phyloP scores from a whole-genome alignment of 768 basidiomycete species.

The Tylopilus rubrobrunneus region DNA sequence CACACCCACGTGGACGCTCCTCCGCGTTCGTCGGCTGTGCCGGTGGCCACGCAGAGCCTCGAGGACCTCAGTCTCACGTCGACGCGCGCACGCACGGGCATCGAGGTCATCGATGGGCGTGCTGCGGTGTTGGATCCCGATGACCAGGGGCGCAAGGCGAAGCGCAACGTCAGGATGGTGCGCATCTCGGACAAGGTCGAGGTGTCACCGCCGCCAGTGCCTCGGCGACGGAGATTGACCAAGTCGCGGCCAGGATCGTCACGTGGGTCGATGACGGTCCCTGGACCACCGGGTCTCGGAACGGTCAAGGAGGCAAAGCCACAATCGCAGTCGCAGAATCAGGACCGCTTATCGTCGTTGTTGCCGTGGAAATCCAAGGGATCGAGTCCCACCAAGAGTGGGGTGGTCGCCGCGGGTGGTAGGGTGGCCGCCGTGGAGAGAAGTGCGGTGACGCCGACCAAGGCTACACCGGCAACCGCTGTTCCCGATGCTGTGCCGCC shows the following conservation, averaged over 20 bases:
- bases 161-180: constrained; percentile 23
- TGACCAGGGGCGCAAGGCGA: not conserved
- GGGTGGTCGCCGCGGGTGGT: not conserved
- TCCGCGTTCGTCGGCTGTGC: not conserved
- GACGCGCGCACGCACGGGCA: constrained; percentile 17
- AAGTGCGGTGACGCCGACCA: not conserved
- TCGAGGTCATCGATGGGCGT: constrained; percentile 3
- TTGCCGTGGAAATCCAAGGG: constrained; percentile 23
- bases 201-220: constrained; percentile 15
- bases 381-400: not conserved
- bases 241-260: constrained; percentile 12
- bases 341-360: constrained; percentile 21
- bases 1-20: not conserved
- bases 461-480: not conserved
- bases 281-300: not conserved
- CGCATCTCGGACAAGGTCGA: constrained; percentile 24
- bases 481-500: not conserved
- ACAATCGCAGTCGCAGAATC: not conserved
- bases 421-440: not conserved
- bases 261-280: not conserved
- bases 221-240: constrained; percentile 21
- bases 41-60: constrained; percentile 20
- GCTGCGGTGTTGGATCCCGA: not conserved
- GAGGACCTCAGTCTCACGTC: constrained; percentile 18
- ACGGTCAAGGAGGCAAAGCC: not conserved